Base-by-base conservation (phyloP, 495 filamentous ascomycete species). In the Hypoxylon rickii region DNA sequence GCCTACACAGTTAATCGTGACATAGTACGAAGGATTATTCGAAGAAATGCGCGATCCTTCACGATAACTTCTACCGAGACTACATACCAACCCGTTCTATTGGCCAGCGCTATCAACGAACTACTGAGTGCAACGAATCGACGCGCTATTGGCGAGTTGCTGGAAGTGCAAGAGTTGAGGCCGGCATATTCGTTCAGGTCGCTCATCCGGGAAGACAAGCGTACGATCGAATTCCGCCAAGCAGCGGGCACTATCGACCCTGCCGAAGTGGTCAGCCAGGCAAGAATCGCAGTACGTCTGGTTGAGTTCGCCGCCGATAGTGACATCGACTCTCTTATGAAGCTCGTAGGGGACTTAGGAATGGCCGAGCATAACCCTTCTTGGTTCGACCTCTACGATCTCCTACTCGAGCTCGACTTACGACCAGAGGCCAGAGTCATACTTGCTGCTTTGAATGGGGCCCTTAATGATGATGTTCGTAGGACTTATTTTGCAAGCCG, bases 171-270 rank as follows among this genome's bases (percentile, higher is more conserved):
- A 0, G 3, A 2, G 1, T 1, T 1, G 0, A 16, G 55, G 15
- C 24, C 41, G 3, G 42, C 54, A 0, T 66, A 60, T 10, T 51
- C 10, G 22, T 66, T 66, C 13, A 0, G 11, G 0, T 4, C 19
- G 0, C 39, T 58, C 5, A 0, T 1, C 0, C 1, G 0, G 1
- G 8, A 24, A 0, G 0, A 0, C 0, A 64, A 61, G 37, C 47
- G 60, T 1, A 67, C 64, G 1, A 47, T 67, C 5, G 64, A 67
- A 38, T 64, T 67, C 15, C 53, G 64, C 7, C 60, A 61, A 19
- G 21, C 51, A 10, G 56, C 61, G 1, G 22, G 44, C 7, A 61
- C 45, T 0, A 16, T 61, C 3, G 53, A 64, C 2, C 7, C 56
- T 0, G 44, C 36, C 6, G 49, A 44, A 20, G 45, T 67, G 2